Evolutionary conservation across 164 flowering plant genomes (phyloP).

Genomic region (Magnolia sinica): DNA sequence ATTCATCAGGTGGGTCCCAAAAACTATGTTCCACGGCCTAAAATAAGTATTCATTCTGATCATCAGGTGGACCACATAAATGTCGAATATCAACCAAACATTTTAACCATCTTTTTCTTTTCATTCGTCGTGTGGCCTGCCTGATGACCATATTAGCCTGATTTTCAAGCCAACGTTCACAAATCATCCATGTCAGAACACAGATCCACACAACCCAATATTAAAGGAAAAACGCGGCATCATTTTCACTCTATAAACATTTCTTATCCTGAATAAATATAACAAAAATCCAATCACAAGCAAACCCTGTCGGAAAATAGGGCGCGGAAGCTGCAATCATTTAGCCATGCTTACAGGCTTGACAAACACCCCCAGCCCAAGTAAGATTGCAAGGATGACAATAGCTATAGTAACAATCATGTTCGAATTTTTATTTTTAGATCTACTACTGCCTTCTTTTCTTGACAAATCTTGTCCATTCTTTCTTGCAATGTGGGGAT

Average conservation of each 20-base stretch:
- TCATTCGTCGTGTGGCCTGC: no score
- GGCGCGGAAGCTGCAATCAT: background rate
- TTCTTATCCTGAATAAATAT: background rate
- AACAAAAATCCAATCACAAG: background rate
- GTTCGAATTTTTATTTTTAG: conserved; percentile 19
- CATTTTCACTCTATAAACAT: background rate
- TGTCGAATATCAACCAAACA: no score
- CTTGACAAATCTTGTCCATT: conserved; percentile 4
- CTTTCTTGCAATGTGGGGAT: conserved; percentile 10
- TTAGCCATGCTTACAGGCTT: background rate
- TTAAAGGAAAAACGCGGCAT: no score
- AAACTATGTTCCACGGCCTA: no score
- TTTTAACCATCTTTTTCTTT: no score
- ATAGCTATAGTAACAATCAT: conserved; percentile 34
- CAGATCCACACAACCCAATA: no score
- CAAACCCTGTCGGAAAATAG: background rate
- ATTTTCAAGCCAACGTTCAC: no score
- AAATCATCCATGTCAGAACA: no score
- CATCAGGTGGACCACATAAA: no score
- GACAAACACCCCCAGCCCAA: conserved; percentile 34
- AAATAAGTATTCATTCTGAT: no score
- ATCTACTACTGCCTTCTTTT: conserved; percentile 8
- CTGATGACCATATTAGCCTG: no score
- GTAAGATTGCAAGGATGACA: conserved; percentile 45
- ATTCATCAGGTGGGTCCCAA: no score